phyloP scores from a whole-genome alignment of 2,329 filamentous ascomycete species.

The Clonostachys rosea region DNA sequence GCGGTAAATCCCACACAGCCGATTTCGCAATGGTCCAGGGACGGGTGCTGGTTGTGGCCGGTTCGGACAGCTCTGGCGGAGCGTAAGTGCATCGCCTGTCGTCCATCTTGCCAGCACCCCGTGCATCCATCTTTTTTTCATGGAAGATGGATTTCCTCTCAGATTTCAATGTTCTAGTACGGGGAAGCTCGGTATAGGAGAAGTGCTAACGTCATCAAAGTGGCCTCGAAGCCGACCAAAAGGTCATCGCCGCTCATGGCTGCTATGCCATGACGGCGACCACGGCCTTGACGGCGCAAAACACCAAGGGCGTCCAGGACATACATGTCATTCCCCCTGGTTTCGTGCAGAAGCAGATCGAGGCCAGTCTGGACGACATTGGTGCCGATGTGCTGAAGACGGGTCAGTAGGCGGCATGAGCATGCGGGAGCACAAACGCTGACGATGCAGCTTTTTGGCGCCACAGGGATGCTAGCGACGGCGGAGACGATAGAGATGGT shows the following conservation, averaged over 20 bases:
- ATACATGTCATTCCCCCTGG: conserved; percentile 74
- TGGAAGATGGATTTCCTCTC: neutral
- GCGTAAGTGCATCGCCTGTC: conserved; percentile 46
- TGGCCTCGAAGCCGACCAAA: conserved; percentile 92
- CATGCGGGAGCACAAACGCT: neutral
- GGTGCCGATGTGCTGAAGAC: conserved; percentile 89
- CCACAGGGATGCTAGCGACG: conserved; percentile 30
- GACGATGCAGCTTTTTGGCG: neutral
- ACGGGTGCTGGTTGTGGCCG: conserved; percentile 75
- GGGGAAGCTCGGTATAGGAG: neutral
- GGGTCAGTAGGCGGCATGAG: conserved; percentile 44
- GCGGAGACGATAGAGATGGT: conserved; percentile 29
- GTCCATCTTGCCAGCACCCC: neutral
- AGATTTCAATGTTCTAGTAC: neutral
- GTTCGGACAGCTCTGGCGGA: conserved; percentile 87
- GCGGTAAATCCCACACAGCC: neutral
- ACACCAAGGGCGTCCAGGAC: conserved; percentile 77
- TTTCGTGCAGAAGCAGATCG: conserved; percentile 82
- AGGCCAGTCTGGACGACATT: conserved; percentile 79
- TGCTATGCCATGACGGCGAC: conserved; percentile 97
- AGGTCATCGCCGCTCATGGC: conserved; percentile 85
- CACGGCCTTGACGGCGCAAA: conserved; percentile 92
- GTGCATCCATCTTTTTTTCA: neutral
- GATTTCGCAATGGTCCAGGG: conserved; percentile 25
- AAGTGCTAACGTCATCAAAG: conserved; percentile 34